These are phyloP conservation scores for Colletotrichum trifolii DNA, from an alignment of 2,329 filamentous ascomycete genomes.

Conservation along the genomic window DNA sequence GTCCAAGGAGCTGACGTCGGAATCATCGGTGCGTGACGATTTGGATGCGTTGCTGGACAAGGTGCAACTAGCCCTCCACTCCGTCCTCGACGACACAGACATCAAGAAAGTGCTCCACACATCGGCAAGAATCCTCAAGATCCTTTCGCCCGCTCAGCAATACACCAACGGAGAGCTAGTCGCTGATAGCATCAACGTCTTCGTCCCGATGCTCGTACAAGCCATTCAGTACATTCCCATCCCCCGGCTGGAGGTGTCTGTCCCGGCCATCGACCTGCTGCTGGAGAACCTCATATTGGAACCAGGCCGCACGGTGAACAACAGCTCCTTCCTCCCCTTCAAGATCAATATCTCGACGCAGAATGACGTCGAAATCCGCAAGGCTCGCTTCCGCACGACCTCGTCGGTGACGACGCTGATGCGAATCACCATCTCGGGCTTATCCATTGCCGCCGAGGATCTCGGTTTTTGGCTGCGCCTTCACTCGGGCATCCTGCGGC, in stretches of 20 bases:
- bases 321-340: conserved; percentile 90
- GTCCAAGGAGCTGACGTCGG: conserved; percentile 72
- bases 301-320: conserved; percentile 84
- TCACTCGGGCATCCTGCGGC: conserved; percentile 78
- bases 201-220: conserved; percentile 81
- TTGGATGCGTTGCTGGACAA: conserved; percentile 78
- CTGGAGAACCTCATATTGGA: conserved; percentile 92
- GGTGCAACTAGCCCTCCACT: conserved; percentile 72
- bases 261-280: conserved; percentile 84
- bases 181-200: conserved; percentile 80
- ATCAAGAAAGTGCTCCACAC: conserved; percentile 76
- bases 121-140: conserved; percentile 72
- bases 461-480: conserved; percentile 90
- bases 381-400: conserved; percentile 76
- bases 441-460: conserved; percentile 87
- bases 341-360: conserved; percentile 82
- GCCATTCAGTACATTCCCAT: conserved; percentile 90
- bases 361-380: conserved; percentile 88
- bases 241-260: conserved; percentile 87
- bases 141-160: conserved; percentile 74
- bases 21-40: conserved; percentile 77
- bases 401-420: conserved; percentile 76
- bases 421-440: conserved; percentile 81
- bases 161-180: conserved; percentile 78
- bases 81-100: conserved; percentile 77